Percentiles rank a stretch among this genome's conserved stretches.
These are phyloP conservation scores for Tolypocladium inflatum DNA, from an alignment of 2,329 filamentous ascomycete genomes.

Conservation along the genomic window DNA sequence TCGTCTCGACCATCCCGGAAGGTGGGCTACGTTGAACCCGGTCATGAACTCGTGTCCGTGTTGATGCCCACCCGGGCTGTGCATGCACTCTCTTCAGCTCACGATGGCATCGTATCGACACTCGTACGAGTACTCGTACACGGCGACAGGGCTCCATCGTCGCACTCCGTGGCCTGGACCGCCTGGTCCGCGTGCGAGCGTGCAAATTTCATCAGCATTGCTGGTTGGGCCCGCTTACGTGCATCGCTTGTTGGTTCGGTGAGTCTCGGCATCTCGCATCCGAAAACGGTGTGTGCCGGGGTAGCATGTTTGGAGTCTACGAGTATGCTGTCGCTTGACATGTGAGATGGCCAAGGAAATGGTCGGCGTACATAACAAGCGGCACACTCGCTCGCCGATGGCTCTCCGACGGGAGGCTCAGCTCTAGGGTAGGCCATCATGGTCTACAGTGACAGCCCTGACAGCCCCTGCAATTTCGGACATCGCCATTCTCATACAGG, in stretches of 20 bases:
- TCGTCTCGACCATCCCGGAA: neutral
- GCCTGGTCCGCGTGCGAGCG: neutral
- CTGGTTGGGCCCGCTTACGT: neutral
- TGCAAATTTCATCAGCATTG: neutral
- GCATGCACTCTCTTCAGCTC: neutral
- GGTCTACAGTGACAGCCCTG: no score
- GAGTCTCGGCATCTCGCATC: neutral
- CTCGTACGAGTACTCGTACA: no score
- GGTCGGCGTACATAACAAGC: no score
- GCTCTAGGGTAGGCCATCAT: no score
- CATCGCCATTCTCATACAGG: neutral
- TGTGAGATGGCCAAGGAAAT: no score
- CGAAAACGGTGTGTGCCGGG: neutral
- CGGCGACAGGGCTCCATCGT: neutral
- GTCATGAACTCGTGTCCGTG: neutral
- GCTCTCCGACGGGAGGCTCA: no score
- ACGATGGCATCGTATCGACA: neutral
- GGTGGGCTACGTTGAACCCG: neutral
- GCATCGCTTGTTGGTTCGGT: no score
- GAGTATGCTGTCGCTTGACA: neutral
- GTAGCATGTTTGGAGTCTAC: neutral
- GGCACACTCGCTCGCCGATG: no score
- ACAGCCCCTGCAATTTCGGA: no score
- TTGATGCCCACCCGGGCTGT: neutral
- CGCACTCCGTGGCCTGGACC: no score